phyloP scores from a whole-genome alignment of 106 monocot species.

The Posidonia australis region DNA sequence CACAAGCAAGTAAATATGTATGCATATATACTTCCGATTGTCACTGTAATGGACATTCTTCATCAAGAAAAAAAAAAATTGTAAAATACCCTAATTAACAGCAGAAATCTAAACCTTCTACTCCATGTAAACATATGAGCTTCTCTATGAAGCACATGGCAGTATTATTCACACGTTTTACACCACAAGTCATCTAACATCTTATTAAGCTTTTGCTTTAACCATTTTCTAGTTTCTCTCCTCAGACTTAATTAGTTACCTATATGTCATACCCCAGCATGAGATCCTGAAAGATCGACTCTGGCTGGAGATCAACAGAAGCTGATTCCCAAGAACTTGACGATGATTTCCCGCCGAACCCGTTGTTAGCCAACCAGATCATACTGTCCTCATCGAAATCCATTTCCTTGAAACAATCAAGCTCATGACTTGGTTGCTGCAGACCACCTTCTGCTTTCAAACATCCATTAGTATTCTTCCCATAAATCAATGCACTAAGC shows the following conservation, averaged over 20 bases:
- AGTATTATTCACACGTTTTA: conserved; percentile 1
- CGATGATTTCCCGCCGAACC: conserved; percentile 1
- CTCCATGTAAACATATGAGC: background rate
- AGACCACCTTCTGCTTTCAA: background rate
- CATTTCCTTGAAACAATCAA: conserved; percentile 1
- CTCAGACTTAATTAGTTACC: too few relatives aligned
- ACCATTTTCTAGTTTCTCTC: too few relatives aligned
- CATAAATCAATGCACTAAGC: background rate
- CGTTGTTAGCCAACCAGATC: conserved; percentile 2
- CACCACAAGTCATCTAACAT: background rate
- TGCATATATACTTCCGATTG: too few relatives aligned
- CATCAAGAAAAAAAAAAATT: too few relatives aligned
- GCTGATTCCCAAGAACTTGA: conserved; percentile 5
- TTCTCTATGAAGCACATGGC: conserved; percentile 1
- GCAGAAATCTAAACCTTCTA: too few relatives aligned
- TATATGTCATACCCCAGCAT: background rate
- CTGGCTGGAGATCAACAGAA: background rate
- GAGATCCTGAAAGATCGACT: conserved; percentile 2
- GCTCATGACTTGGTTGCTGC: background rate
- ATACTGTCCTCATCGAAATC: background rate
- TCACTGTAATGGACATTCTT: too few relatives aligned
- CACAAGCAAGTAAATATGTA: too few relatives aligned
- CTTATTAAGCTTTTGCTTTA: too few relatives aligned
- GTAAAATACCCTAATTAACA: too few relatives aligned
- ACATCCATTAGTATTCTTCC: background rate